Base-by-base conservation (phyloP, 768 basidiomycete genomes). In the Suillus clintonianus region DNA sequence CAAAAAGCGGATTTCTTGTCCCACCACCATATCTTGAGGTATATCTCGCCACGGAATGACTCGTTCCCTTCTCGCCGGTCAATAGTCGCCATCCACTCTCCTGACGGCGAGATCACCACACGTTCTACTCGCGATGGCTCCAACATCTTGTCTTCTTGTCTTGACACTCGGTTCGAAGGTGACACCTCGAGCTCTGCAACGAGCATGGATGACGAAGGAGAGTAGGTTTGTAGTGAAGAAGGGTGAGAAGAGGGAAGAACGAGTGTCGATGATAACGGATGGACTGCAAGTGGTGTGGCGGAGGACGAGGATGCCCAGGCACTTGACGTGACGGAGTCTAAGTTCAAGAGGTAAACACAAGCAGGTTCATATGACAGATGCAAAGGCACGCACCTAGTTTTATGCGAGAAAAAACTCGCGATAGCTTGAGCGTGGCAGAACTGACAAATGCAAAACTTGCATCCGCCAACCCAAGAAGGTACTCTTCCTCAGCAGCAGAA, bases 11-110 rank as follows among this genome's bases (percentile, higher is more conserved):
- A 77, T 66, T 84, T 87, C 48, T 78, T 80, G 71, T 89, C 86
- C 93, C 95, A 97, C 62, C 78, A 80, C 97, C 97, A 99, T 39
- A 98, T 77, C 79, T 99, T 99, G 61, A 99, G 82, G 72, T 90
- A 90, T 36, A 89, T 81, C 76, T 90, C 94, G 32, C 79, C 79
- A 66, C 82, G 86, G 76, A 88, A 88, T 14, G 79, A 81, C 27
- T 85, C 86, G 48, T 90, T 88, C 6, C 84, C 88, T 61, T 86
- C 83, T 61, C 95, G 85, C 36, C 78, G 76, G 76, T 99, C 97
- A 30, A 94, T 76, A 2, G 97, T 96, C 6, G 95, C 95, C 87
- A 99, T 87, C 96, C 97, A 99, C 53, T 86, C 82, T 11, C 90
- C 90, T n/a, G 79, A 80, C 2, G 83, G 73, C 5, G 91, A 90